Conservation (phyloP, 129 eudicot species). For the Deinandra increscens region DNA sequence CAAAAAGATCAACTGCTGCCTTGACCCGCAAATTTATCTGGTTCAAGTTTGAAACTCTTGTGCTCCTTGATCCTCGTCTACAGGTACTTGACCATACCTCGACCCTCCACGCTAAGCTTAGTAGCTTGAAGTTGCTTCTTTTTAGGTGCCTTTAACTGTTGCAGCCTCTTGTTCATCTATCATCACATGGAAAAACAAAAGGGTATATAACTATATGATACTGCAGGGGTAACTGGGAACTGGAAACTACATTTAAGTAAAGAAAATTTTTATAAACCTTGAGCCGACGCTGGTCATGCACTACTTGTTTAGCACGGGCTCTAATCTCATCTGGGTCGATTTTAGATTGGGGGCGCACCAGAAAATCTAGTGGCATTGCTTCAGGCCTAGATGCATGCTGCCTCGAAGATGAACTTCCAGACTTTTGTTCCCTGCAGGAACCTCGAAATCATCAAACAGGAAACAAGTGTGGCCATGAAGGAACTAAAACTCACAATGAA, state of each 20-base stretch:
- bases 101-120: constrained; percentile 89
- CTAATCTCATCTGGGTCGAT: constrained; percentile 91
- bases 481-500: neutral
- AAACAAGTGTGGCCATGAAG: neutral
- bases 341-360: constrained; percentile 92
- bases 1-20: neutral
- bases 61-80: constrained; percentile 24
- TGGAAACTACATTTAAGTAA: neutral
- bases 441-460: constrained; percentile 17
- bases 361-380: constrained; percentile 87
- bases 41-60: neutral
- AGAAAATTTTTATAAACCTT: constrained; percentile 57
- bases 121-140: constrained; percentile 95
- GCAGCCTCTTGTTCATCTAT: constrained; percentile 86
- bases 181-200: neutral
- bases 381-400: constrained; percentile 84
- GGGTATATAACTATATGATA: neutral
- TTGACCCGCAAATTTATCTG: neutral
- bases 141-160: constrained; percentile 77
- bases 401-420: constrained; percentile 72
- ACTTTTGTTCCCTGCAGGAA: constrained; percentile 57
- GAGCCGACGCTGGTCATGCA: constrained; percentile 76
- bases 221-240: neutral
- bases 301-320: constrained; percentile 75
- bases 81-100: constrained; percentile 92